phyloP scores from a whole-genome alignment of 495 filamentous ascomycete species.

The Sphaerosporella brunnea region DNA sequence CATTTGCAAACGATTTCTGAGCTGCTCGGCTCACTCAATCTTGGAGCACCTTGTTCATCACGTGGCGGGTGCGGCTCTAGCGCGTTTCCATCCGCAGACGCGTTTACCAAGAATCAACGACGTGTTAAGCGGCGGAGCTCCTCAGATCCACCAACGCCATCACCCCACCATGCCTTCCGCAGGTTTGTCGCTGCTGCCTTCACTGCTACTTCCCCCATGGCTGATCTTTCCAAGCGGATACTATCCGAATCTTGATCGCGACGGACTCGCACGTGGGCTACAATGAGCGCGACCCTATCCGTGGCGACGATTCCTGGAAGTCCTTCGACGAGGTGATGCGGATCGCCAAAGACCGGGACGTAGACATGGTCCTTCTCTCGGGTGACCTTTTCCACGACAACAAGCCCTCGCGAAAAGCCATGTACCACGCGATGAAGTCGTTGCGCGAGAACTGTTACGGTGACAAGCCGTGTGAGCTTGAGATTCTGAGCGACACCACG shows the following conservation, averaged over 20 bases:
- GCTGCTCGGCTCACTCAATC: too few relatives aligned
- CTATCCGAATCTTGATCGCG: conserved; percentile 82
- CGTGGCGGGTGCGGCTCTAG: too few relatives aligned
- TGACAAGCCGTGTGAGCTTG: conserved; percentile 85
- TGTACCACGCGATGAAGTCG: conserved; percentile 94
- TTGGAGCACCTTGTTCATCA: too few relatives aligned
- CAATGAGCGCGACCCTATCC: conserved; percentile 79
- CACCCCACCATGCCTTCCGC: background rate
- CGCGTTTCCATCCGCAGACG: background rate
- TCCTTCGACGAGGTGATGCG: conserved; percentile 93
- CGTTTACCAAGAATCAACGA: background rate
- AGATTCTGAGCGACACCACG: conserved; percentile 81
- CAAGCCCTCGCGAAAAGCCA: conserved; percentile 83
- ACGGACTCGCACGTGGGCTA: conserved; percentile 97
- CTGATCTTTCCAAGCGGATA: conserved; percentile 31
- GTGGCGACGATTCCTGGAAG: conserved; percentile 92
- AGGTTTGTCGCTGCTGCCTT: background rate
- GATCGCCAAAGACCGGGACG: conserved; percentile 68
- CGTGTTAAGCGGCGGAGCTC: background rate
- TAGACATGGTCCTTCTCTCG: conserved; percentile 88
- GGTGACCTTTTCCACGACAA: conserved; percentile 98
- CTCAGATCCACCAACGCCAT: background rate
- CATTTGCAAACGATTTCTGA: too few relatives aligned
- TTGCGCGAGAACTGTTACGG: conserved; percentile 85
- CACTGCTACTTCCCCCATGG: background rate